Evolutionary conservation across 805 yeast genomes (phyloP).

Genomic region (Metschnikowia gelsemii): DNA sequence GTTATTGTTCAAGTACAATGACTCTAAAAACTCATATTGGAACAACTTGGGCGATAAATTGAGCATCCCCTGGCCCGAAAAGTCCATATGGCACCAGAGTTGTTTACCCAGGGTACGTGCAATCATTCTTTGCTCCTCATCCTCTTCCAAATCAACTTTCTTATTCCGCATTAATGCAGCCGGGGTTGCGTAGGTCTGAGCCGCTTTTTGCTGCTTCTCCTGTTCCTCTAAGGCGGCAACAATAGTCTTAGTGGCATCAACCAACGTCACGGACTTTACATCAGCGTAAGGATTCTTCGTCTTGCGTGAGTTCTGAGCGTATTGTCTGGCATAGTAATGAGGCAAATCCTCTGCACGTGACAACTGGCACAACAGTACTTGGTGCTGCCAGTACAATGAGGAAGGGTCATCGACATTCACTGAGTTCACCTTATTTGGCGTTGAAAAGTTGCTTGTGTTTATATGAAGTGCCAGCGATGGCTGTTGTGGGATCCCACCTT

Average conservation of each 20-base stretch:
- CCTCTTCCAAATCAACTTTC: constrained; percentile 55
- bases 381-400: constrained; percentile 74
- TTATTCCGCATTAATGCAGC: constrained; percentile 43
- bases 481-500: constrained; percentile 14
- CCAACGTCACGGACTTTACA: constrained; percentile 37
- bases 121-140: constrained; percentile 63
- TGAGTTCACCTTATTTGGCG: constrained; percentile 29
- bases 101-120: constrained; percentile 64
- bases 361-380: constrained; percentile 65
- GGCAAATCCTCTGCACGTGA: constrained; percentile 66
- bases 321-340: constrained; percentile 81
- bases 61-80: constrained; percentile 83
- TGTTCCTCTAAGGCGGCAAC: constrained; percentile 38
- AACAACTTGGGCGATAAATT: constrained; percentile 71
- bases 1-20: constrained; percentile 85
- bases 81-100: constrained; percentile 91
- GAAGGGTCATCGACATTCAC: constrained; percentile 38
- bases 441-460: constrained; percentile 22
- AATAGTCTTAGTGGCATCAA: constrained; percentile 43
- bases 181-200: constrained; percentile 21
- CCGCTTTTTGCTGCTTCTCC: constrained; percentile 42
- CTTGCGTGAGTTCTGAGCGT: constrained; percentile 66
- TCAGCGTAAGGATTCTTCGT: constrained; percentile 38
- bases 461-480: constrained; percentile 13
- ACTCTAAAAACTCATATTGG: constrained; percentile 79